Evolutionary conservation across 805 yeast species (phyloP).

Genomic region (Monosporozyma servazzii): DNA sequence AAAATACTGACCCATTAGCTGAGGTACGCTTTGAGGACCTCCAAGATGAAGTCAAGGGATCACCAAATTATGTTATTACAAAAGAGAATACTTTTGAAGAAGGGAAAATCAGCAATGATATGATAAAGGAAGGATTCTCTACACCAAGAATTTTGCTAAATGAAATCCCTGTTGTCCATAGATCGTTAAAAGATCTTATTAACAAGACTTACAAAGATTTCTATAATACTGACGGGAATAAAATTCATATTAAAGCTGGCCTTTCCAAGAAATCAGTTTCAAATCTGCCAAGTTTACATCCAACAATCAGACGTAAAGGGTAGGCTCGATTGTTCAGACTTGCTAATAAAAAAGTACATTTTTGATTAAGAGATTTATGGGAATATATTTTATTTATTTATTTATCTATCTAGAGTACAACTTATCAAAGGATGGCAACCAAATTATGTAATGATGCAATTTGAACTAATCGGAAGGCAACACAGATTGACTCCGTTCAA

Average conservation of each 20-base stretch:
- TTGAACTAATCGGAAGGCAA: background rate
- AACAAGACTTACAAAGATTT: conserved; percentile 17
- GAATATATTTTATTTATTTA: background rate
- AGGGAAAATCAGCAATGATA: background rate
- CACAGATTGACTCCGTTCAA: background rate
- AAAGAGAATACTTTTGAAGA: background rate
- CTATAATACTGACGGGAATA: conserved; percentile 21
- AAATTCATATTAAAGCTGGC: conserved; percentile 20
- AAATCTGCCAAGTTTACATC: conserved; percentile 12
- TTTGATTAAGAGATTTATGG: background rate
- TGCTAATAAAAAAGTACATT: background rate
- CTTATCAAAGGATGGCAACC: background rate
- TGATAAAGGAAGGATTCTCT: background rate
- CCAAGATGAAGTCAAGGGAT: background rate
- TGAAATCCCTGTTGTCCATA: conserved; percentile 9
- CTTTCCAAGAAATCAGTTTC: conserved; percentile 13
- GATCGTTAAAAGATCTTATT: conserved; percentile 21
- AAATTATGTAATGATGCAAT: background rate
- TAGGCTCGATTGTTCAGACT: no score
- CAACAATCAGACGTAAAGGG: background rate
- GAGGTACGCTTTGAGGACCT: background rate
- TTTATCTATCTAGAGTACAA: background rate
- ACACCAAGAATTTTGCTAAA: background rate
- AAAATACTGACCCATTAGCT: background rate
- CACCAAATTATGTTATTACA: background rate